Evolutionary conservation across 257 asterid genomes (phyloP), one percentile per base, ranked within the genome.

Genomic region (Datura wrightii): DNA sequence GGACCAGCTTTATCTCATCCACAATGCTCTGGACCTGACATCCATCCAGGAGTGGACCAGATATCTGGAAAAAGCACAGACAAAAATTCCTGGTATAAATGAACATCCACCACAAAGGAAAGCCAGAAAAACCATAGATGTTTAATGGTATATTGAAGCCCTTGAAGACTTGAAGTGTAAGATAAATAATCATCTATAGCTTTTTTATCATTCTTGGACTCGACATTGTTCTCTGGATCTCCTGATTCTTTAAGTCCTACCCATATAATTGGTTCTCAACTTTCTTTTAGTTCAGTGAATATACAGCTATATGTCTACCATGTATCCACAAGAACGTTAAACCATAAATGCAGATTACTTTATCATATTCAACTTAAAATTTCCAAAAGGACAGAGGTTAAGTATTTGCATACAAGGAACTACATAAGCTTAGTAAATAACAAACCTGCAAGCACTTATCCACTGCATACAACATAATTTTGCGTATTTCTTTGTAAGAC

Each of bases 361-460:
- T 39, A 39, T 39, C 42, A 39, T 39, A 39, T 39, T 39, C 42
- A 39, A 39, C 42, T 39, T 39, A 4, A 39, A 39, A 39, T 39
- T 39, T 39, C 4, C 42, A 4, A 39, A 39, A 39, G 42, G 42
- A 39, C 42, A 24, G 42, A 39, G 42, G 42, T 39, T 39, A 39
- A 39, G 42, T 39, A 4, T 39, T 39, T 39, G 42, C 42, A 58
- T 58, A 18, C 11, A 58, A 58, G 18, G 34, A 60, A 19, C 69
- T 24, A 24, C 24, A 60, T 60, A 60, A 60, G 37, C 37, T 60
- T 60, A 11, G 69, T 60, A 60, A 60, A 24, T 72, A 72, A 86
- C 93, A 67, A 84, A 93, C 99, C 99, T 96, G 96, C 34, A 96
- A 80, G 87, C 99, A 96, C 85, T 96, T 98, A 87, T 90, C 93